Evolutionary conservation across 768 basidiomycete species (phyloP), one percentile per base, ranked within the genome.

Genomic region (Gelatoporia subvermispora): DNA sequence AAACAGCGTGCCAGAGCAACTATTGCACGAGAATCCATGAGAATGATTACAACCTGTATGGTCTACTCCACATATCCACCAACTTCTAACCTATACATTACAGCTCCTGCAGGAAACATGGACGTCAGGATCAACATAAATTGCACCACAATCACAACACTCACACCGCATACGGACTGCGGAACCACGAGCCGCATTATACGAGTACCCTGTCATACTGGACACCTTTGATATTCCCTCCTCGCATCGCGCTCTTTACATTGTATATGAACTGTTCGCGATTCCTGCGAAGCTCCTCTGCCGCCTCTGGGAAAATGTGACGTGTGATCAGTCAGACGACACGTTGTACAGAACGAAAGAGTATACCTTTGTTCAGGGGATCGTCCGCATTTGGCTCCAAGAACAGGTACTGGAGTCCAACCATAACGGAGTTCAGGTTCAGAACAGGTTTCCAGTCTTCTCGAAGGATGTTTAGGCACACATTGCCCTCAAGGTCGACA

Each of bases 401-500:
- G 78, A 99, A 99, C 45, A 99, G 79, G 63, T 97, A 99, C 67
- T 99, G 96, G 48, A 99, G 69, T 31, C 96, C 96, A 51, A 98
- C 91, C 92, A 98, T 95, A 55, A 99, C 92, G 24, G 94, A 91
- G 65, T 93, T 97, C 45, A 99, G 76, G 68, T 97, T 98, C 38
- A 99, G 74, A 3, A 99, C 96, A 4, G 96, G 96, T 64, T 99
- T 99, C 96, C 96, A 99, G 71, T 99, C 96, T 73, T 99, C 96
- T 65, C 96, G 83, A 50, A 98, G 79, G 65, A 98, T 97, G 70
- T 98, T 98, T 59, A 99, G 68, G 73, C 96, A 99, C 40, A 99
- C 95, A 58, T 98, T 98, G 39, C 96, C 96, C 64, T 97, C 93
- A 34, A 96, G 78, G 67, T 99, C 96, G 45, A 99, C 86, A 62